Conservation (phyloP, 805 yeast species). For the Schwanniomyces pseudopolymorphus region DNA sequence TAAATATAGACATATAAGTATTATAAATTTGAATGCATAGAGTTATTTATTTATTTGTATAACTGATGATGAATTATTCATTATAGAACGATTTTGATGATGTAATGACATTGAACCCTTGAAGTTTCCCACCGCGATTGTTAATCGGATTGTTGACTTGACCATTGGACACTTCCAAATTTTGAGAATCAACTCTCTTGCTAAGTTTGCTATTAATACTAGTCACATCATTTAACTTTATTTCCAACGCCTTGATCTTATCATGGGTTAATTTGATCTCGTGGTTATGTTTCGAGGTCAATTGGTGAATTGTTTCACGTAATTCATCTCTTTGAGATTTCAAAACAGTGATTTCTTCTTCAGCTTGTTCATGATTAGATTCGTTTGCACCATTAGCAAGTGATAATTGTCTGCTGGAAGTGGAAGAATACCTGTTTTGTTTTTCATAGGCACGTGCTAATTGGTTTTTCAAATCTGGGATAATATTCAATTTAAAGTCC, state of each 20-base stretch:
- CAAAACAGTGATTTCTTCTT: slow-evolving; percentile 21
- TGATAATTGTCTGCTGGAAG: slow-evolving; percentile 6
- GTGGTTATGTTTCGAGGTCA: slow-evolving; percentile 33
- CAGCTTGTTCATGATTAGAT: slow-evolving; percentile 10
- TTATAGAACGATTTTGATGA: slow-evolving; percentile 27
- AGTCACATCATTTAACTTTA: slow-evolving; percentile 27
- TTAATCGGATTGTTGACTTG: slow-evolving; percentile 3
- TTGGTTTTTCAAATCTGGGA: slow-evolving; percentile 48
- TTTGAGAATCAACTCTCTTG: slow-evolving; percentile 15
- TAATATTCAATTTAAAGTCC: slow-evolving; percentile 38
- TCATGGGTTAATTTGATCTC: slow-evolving; percentile 38
- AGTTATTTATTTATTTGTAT: background rate
- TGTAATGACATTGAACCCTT: slow-evolving; percentile 39
- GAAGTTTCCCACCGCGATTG: slow-evolving; percentile 34
- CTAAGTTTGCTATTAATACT: slow-evolving; percentile 34
- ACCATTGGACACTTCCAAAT: slow-evolving; percentile 1
- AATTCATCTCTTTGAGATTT: slow-evolving; percentile 41
- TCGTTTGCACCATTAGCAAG: slow-evolving; percentile 1
- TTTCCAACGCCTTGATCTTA: slow-evolving; percentile 31
- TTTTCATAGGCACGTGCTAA: slow-evolving; percentile 1
- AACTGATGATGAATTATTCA: slow-evolving; percentile 4
- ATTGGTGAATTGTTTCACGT: slow-evolving; percentile 37
- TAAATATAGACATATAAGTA: background rate
- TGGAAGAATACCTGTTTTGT: background rate
- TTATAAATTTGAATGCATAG: background rate